Base-by-base conservation (phyloP, 108 stramenopile genomes). In the Bacterosira constricta region DNA sequence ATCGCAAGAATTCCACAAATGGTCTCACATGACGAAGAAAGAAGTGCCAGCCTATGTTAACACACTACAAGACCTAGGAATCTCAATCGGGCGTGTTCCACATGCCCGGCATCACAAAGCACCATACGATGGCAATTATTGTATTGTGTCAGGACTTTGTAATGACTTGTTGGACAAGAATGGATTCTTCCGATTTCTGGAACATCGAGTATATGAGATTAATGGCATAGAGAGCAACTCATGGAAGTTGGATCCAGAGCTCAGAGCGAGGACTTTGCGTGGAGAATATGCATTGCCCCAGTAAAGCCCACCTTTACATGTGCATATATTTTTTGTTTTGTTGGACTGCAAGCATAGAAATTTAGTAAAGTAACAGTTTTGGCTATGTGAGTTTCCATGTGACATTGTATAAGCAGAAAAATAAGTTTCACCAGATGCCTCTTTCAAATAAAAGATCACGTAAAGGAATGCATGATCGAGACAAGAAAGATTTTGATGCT, bases 91-190 rank as follows among this genome's bases (percentile, higher is more conserved):
- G 25, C 77, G 92, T 13, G 90, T 85, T 32, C 88, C 90, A 23
- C 96, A 97, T 77, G 93, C 90, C 0, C 74, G 77, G 63, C 96
- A 97, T 84, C 96, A 97, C 69, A 38, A 89, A 20, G 88, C 85
- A 15, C 96, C 96, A 0, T 97, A 88, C 61, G 94, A 95, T 65
- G 91, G 92, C 4, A 96, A 96, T 70, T 97, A 97, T 69, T 95
- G 94, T 57, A 97, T 97, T 65, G 80, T 97, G 4, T 89, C 77
- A 17, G 96, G 96, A 4, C 6, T 82, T 11, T 94, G 91, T 55
- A 97, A 96, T 58, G 62, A 69, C 9, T 27, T 71, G 0, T 66
- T 97, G 72, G 96, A 97, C 52, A 63, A 85, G 36, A 81, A 80
- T 10, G 87, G 92, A 6, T 86, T 97, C 79, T 97, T 94, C 66